Base-by-base conservation (phyloP, 192 early-diverging fungal species). In the Kappamyces sp. region DNA sequence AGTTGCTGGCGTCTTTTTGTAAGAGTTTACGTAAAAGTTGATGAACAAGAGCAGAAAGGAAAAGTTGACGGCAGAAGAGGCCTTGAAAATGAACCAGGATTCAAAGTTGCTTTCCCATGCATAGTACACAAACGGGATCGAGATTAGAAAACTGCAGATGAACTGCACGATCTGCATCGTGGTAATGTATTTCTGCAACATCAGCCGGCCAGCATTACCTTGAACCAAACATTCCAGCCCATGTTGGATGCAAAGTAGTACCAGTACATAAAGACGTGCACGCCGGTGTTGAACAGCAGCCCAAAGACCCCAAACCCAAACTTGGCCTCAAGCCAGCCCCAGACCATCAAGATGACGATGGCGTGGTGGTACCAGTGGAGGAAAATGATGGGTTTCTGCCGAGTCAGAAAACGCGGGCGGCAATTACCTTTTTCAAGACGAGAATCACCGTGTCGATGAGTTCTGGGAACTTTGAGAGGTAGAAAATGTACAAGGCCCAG, bases 181-280 rank as follows among this genome's bases (percentile, higher is more conserved):
- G 8, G 74, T 75, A 39, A 75, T 42, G 50, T 75, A 75, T 64
- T 73, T 60, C 69, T 73, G 57, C 5, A 15, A 31, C 33, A 49
- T 1, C 35, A 9, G 22, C 22, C 22, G 0, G 22, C 22, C 4
- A 4, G 15, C 9, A 0, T 31, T 31, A 74, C 72, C 73, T 77
- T 77, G 63, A 74, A 77, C 71, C 71, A 77, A 2, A 77, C 70
- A 0, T 48, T 59, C 42, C 57, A 47, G n/a, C 75, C 75, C 7
- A 77, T 43, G 1, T 49, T 67, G 29, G 70, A 47, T 1, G 47
- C 57, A 62, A 63, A 77, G 58, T 78, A 78, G 41, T 78, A 78
- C 43, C 67, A 78, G 49, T 78, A 78, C 76, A 78, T 78, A 40
- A 77, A 72, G 8, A 77, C 64, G 57, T 78, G 76, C 2, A 78